Evolutionary conservation across 192 early-diverging fungal genomes (phyloP).

Genomic region (Coemansia pectinata): DNA sequence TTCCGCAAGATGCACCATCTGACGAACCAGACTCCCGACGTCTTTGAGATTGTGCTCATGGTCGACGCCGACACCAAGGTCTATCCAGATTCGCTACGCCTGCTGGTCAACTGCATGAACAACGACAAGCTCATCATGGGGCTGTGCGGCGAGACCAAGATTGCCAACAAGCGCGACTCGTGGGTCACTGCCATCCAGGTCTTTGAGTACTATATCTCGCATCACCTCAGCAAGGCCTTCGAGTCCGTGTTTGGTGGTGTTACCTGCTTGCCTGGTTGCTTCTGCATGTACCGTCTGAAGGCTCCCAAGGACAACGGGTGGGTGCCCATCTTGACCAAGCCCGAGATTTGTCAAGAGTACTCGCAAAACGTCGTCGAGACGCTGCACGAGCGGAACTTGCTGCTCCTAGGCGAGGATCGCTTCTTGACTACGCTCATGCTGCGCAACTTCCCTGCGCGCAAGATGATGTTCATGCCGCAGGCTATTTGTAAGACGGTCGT

Average conservation of each 20-base stretch:
- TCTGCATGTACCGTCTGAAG: slow-evolving; percentile 99
- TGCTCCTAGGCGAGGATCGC: slow-evolving; percentile 99
- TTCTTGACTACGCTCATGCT: slow-evolving; percentile 93
- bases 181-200: slow-evolving; percentile 99
- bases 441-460: slow-evolving; percentile 97
- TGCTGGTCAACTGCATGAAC: slow-evolving; percentile 91
- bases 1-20: slow-evolving; percentile 99
- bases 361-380: slow-evolving; percentile 95
- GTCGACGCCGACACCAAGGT: slow-evolving; percentile 98
- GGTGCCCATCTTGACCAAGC: slow-evolving; percentile 88
- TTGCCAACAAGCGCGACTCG: slow-evolving; percentile 91
- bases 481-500: slow-evolving; percentile 93
- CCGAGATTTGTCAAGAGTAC: slow-evolving; percentile 87
- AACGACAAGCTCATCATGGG: slow-evolving; percentile 95
- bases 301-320: slow-evolving; percentile 81
- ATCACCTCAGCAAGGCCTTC: slow-evolving; percentile 97
- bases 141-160: slow-evolving; percentile 93
- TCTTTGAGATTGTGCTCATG: slow-evolving; percentile 98
- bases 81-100: slow-evolving; percentile 89
- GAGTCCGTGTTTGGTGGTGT: slow-evolving; percentile 98
- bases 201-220: slow-evolving; percentile 98
- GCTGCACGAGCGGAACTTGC: slow-evolving; percentile 97
- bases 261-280: slow-evolving; percentile 98
- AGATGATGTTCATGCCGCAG: slow-evolving; percentile 92
- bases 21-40: slow-evolving; percentile 95